A percentile compares a stretch with the other conserved stretches of the same genome.
These are phyloP conservation scores for Blastobotrys arbuscula DNA, from an alignment of 1,139 yeast species.

Conservation along the genomic window DNA sequence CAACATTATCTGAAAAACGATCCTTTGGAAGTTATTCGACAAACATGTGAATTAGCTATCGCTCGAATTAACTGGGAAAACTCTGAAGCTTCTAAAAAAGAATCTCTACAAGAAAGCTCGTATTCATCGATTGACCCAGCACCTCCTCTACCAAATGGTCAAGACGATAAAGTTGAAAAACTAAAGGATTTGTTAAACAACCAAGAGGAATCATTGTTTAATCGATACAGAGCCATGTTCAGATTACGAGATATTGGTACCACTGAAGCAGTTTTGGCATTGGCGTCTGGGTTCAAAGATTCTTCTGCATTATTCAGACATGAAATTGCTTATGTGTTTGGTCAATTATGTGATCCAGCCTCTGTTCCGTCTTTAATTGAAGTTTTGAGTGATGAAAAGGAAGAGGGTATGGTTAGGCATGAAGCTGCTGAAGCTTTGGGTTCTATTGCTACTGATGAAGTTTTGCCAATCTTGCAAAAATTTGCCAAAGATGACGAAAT, in stretches of 20 bases:
- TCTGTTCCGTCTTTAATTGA: conserved; percentile 83
- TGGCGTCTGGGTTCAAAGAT: conserved; percentile 85
- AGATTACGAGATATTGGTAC: conserved; percentile 92
- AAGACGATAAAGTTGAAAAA: conserved; percentile 48
- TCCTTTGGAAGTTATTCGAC: conserved; percentile 83
- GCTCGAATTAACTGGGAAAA: conserved; percentile 92
- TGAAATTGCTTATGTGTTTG: conserved; percentile 97
- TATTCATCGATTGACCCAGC: conserved; percentile 96
- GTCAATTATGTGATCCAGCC: conserved; percentile 91
- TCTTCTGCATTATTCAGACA: conserved; percentile 93
- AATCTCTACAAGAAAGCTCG: conserved; percentile 66
- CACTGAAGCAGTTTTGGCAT: conserved; percentile 85
- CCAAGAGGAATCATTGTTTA: conserved; percentile 73
- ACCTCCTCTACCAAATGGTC: conserved; percentile 71
- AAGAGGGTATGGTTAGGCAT: conserved; percentile 98
- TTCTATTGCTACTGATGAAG: conserved; percentile 94
- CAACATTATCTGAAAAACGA: conserved; percentile 61
- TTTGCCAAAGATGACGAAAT: conserved; percentile 76
- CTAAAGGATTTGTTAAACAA: conserved; percentile 67
- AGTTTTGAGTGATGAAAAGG: conserved; percentile 66
- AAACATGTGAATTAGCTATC: conserved; percentile 95
- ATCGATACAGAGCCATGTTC: conserved; percentile 98
- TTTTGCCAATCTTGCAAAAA: conserved; percentile 75
- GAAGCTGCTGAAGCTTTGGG: conserved; percentile 99
- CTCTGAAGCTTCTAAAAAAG: conserved; percentile 57